phyloP scores from a whole-genome alignment of 305 asterid genomes.

The Fraxinus ornus region DNA sequence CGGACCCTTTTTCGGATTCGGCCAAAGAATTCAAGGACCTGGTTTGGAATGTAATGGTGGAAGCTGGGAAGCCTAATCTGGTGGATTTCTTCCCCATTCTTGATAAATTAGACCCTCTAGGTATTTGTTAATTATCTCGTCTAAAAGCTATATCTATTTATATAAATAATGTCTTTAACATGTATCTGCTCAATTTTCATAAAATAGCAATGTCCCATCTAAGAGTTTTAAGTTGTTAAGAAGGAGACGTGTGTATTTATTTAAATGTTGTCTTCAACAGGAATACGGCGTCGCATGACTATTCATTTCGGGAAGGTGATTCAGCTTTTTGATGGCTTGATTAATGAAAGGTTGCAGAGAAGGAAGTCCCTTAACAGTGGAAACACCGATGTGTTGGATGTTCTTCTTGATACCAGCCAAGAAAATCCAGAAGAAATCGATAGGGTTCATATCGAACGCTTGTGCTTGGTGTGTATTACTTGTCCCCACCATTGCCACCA shows the following conservation, averaged over 20 bases:
- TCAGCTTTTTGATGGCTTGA: constrained; percentile 30
- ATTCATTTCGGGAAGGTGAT: constrained; percentile 35
- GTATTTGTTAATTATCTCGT: neutral
- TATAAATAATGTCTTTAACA: neutral
- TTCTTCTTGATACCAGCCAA: constrained; percentile 32
- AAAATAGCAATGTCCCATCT: neutral
- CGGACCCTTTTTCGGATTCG: constrained; percentile 53
- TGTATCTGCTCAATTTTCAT: neutral
- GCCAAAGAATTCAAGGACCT: constrained; percentile 53
- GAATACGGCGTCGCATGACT: constrained; percentile 47
- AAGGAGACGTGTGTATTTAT: neutral
- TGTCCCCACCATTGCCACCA: neutral
- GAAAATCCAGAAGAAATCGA: constrained; percentile 55
- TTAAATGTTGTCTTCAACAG: neutral
- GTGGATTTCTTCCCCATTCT: constrained; percentile 56
- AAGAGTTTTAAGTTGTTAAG: too few species aligned
- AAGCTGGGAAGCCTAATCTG: constrained; percentile 51
- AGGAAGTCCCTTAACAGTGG: constrained; percentile 8
- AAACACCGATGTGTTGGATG: constrained; percentile 42
- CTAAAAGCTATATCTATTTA: too few species aligned
- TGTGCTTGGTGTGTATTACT: constrained; percentile 51
- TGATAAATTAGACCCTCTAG: constrained; percentile 46
- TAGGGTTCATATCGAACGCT: constrained; percentile 53
- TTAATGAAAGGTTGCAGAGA: constrained; percentile 37
- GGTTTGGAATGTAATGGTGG: constrained; percentile 41